Percentiles rank a stretch among this genome's conserved stretches.
Evolutionary conservation across 495 filamentous ascomycete genomes (phyloP).

Genomic region (Hyaloscypha variabilis): DNA sequence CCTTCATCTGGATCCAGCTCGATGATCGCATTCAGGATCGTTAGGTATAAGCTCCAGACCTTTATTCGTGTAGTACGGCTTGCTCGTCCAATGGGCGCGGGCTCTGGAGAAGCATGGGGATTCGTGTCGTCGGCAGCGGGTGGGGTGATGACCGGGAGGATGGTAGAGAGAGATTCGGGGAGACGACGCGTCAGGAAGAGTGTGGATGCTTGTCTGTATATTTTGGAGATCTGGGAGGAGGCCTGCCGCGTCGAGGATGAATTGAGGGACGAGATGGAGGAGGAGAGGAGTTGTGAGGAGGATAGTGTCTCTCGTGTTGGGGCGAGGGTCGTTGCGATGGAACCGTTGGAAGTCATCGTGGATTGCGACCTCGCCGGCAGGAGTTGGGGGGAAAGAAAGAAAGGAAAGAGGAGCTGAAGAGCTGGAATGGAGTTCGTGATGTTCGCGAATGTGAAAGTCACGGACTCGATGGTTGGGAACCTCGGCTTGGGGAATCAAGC

Average conservation of each 20-base stretch:
- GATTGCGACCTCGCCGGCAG: constrained; percentile 1
- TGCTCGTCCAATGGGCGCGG: constrained; percentile 71
- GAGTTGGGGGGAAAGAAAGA: constrained; percentile 1
- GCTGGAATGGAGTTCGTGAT: constrained; percentile 24
- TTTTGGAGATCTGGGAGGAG: constrained; percentile 67
- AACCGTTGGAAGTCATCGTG: constrained; percentile 44
- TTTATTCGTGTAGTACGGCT: constrained; percentile 83
- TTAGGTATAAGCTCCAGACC: constrained; percentile 96
- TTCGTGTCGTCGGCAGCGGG: constrained; percentile 41
- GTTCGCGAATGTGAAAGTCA: constrained; percentile 18
- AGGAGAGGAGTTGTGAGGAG: constrained; percentile 42
- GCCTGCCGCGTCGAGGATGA: constrained; percentile 55
- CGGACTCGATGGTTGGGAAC: constrained; percentile 20
- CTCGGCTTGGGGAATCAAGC: constrained; percentile 9
- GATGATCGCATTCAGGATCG: constrained; percentile 84
- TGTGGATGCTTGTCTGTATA: constrained; percentile 87
- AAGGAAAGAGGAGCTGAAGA: not conserved
- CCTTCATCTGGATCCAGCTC: constrained; percentile 91
- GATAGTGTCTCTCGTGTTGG: constrained; percentile 29
- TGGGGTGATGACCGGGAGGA: constrained; percentile 75
- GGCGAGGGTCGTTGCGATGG: constrained; percentile 41
- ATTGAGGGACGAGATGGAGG: constrained; percentile 49
- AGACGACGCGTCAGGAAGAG: constrained; percentile 92
- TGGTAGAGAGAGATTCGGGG: constrained; percentile 79
- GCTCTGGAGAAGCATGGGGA: constrained; percentile 39